Base-by-base conservation (phyloP, 768 basidiomycete genomes). In the Lyophyllum atratum region DNA sequence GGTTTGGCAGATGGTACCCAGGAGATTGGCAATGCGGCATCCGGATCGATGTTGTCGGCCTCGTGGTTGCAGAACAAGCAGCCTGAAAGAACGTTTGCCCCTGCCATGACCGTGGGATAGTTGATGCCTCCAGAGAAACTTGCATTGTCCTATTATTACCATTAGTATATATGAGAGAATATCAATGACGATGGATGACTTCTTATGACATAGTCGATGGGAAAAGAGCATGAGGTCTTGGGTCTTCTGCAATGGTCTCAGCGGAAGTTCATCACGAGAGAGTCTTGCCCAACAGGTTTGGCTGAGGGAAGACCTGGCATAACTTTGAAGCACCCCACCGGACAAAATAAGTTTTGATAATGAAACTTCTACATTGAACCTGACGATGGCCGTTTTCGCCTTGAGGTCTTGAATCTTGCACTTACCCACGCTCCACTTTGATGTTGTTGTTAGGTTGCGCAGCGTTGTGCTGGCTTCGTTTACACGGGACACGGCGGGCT, bases 31-130 rank as follows among this genome's bases (percentile, higher is more conserved):
- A 45, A 42, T 44, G 40, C 69, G 71, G 70, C 58, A 50, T 54
- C 52, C 74, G 74, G 74, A 66, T 65, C 73, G 72, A 61, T 59
- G 49, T 26, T 59, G 61, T 49, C 50, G 48, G 46, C 71, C 71
- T 74, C 71, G 55, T 70, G 71, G 4, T 65, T 62, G 28, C 21
- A 26, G 25, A 29, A 55, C 56, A 55, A 50, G 58, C 29, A 52
- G 40, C 44, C n/a, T 42, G 34, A 42, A 43, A 12, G 42, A 50
- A 49, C 8, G 21, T 34, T 26, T 14, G 12, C 43, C 39, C 51
- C 51, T 49, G 40, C 29, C 42, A 46, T 56, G 58, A 58, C 34
- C 51, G 51, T 59, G 56, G 26, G 44, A 59, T 10, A 26, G 19
- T 55, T 42, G 19, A 10, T 26, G 25, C 25, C 19, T 33, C 45